Conservation (phyloP, 306 rosid genomes). For the Luffa aegyptiaca region DNA sequence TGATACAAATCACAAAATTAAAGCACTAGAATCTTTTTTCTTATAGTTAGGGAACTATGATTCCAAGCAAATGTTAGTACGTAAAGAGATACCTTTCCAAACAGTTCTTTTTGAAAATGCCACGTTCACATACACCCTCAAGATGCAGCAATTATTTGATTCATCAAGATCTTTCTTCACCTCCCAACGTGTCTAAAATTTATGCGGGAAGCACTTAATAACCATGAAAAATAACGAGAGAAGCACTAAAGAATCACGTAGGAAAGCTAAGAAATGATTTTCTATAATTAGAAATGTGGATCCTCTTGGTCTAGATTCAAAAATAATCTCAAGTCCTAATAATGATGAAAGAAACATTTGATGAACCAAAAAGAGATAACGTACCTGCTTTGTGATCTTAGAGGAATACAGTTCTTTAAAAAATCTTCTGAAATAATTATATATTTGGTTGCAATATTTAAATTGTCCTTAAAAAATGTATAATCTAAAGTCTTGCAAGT, state of each 20-base stretch:
- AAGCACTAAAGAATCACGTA: neutral
- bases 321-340: neutral
- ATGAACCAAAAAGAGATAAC: neutral
- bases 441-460: neutral
- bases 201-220: neutral
- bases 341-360: neutral
- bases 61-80: neutral
- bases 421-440: neutral
- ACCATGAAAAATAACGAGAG: neutral
- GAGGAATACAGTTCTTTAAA: neutral
- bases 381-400: neutral
- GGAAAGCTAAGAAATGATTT: neutral
- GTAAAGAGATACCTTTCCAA: slow-evolving; percentile 54
- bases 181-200: slow-evolving; percentile 60
- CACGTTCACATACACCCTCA: slow-evolving; percentile 63
- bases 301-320: neutral
- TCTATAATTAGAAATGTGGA: neutral
- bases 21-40: neutral
- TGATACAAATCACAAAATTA: neutral
- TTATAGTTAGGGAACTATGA: neutral
- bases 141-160: slow-evolving; percentile 48
- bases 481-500: neutral
- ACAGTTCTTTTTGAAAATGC: slow-evolving; percentile 77
- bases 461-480: neutral
- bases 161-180: slow-evolving; percentile 46